Evolutionary conservation across 192 early-diverging fungal genomes (phyloP), one percentile per base, ranked within the genome.

Genomic region (Pilaira anomala): DNA sequence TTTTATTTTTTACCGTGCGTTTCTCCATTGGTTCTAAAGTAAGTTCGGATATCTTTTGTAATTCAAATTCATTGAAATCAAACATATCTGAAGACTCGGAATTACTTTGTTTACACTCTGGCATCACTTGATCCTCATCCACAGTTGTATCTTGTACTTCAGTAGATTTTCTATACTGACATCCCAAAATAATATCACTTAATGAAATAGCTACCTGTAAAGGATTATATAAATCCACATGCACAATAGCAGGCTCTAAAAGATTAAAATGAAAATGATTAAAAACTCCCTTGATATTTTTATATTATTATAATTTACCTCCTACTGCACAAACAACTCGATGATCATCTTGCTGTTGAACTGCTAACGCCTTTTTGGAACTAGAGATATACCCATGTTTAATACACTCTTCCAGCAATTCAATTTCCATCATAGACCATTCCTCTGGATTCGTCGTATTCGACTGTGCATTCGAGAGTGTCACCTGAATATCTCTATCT

Each of bases 251-350:
- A 26, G 87, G 85, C 59, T 93, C 91, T 90, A 74, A 55, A 24
- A 45, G 22, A 39, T n/a, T n/a, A n/a, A n/a, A n/a, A n/a, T n/a
- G n/a, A n/a, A n/a, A n/a, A n/a, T 18, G 9, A 3, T 51, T 18
- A 4, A 24, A 42, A 48, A 16, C 51, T 25, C 0, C 45, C 21
- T 61, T 21, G 5, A 42, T 52, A 1, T 12, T 7, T 40, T 8
- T 9, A 53, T 6, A 33, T 22, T n/a, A n/a, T n/a, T 25, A 22
- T 22, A 13, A 50, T 57, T 45, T 76, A 92, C 90, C 90, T 67
- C 87, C 89, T 30, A 93, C 88, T 16, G 91, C 89, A 63, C 88
- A 88, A 11, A 86, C 74, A 0, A 78, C 83, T 9, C 84, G 76
- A 16, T 74, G 74, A 44, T 79, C 78, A 59, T 79, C 77, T 6